Base-by-base conservation (phyloP, 768 basidiomycete species). In the Podaxis mareebaensis region DNA sequence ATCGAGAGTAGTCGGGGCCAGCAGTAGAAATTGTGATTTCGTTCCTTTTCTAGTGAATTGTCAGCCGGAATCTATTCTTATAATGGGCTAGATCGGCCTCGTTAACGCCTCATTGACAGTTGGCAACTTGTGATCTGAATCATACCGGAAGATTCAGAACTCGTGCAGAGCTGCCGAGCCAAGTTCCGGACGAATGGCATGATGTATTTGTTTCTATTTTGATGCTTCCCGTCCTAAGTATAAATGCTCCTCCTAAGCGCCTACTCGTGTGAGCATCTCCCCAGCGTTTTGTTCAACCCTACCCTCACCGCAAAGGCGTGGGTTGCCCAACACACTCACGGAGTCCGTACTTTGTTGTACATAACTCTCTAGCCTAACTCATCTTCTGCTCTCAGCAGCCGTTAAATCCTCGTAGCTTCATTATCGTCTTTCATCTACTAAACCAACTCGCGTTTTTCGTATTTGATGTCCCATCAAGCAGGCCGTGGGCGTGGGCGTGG, bases 401-500 rank as follows among this genome's bases (percentile, higher is more conserved):
- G 53, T 53, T 58, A 36, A 44, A 38, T 53, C 61, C 57, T 64
- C 48, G 28, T 58, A 48, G 46, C 48, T 51, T 53, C 61, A 44
- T 52, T 6, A 22, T 48, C 22, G 65, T 38, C 30, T 24, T 54
- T 38, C 40, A 40, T 40, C 40, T 40, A 6, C 12, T 40, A 12
- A 17, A 12, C 13, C 40, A 40, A 17, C 40, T 40, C 40, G 40
- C 17, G 13, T 51, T 30, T 53, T 53, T 44, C 59, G 52, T 53
- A 44, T 52, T 61, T 44, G 60, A 77, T 75, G 76, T 64, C 74
- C 30, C 59, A 74, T 33, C 68, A 72, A 66, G 74, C 13, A 15
- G 51, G 30, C 51, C 60, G 60, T 53, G 60, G 60, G 5, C 61
- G 53, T 1, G 61, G 61, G 4, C 61, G 61, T 40, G 61, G 61